Evolutionary conservation across 2,329 filamentous ascomycete species (phyloP).

Genomic region (Tricladium varicosporioides): DNA sequence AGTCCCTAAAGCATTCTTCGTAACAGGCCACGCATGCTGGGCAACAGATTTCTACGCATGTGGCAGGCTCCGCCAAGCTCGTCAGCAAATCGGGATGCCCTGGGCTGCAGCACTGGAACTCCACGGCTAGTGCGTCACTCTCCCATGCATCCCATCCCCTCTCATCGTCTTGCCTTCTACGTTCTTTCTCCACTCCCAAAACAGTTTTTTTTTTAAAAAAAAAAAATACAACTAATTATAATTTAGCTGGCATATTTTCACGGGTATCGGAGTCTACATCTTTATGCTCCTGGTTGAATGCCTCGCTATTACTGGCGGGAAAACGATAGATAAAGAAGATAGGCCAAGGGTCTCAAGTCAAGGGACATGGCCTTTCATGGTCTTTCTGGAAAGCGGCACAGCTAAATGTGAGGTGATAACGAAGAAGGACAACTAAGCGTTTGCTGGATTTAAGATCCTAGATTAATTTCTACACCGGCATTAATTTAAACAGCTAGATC

Average conservation of each 20-base stretch:
- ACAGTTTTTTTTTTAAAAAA: no score
- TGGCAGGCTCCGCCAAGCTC: neutral
- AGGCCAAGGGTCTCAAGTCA: neutral
- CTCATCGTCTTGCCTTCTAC: no score
- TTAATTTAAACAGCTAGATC: no score
- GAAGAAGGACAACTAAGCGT: no score
- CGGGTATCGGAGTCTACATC: slow-evolving; percentile 11
- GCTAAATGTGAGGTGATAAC: no score
- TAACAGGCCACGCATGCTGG: slow-evolving; percentile 10
- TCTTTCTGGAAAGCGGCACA: slow-evolving; percentile 4
- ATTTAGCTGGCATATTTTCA: slow-evolving; percentile 13
- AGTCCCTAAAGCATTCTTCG: slow-evolving; percentile 1
- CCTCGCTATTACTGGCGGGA: neutral
- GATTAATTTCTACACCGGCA: no score
- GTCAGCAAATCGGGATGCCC: slow-evolving; percentile 8
- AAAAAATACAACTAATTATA: no score
- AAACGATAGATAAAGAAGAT: neutral
- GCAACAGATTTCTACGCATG: slow-evolving; percentile 8
- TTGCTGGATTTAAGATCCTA: no score
- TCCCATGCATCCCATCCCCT: no score
- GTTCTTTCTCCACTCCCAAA: no score
- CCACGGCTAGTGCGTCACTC: slow-evolving; percentile 6
- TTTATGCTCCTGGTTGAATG: slow-evolving; percentile 13
- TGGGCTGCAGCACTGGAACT: slow-evolving; percentile 10
- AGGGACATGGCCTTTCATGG: slow-evolving; percentile 12